Conservation (phyloP, 2,329 filamentous ascomycete species). For the Scopulariopsis brevicaulis region DNA sequence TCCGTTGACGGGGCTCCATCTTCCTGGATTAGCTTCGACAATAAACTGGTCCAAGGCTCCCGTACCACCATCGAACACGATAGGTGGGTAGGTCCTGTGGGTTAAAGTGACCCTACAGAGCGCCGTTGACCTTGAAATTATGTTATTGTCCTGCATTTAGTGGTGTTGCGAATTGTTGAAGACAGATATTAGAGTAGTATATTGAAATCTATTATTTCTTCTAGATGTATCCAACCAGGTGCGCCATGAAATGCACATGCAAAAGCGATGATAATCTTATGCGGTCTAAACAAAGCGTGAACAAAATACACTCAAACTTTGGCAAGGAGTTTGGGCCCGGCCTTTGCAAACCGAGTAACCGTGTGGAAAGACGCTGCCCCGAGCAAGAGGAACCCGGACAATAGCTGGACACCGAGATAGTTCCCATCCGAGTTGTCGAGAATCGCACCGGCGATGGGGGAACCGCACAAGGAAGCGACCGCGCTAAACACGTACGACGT, state of each 20-base stretch:
- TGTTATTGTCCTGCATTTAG: no score
- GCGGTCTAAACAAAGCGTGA: background rate
- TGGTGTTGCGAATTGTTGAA: no score
- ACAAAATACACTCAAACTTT: background rate
- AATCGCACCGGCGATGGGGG: constrained; percentile 25
- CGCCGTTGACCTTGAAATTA: no score
- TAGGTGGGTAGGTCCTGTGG: no score
- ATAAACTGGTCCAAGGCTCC: no score
- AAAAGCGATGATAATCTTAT: background rate
- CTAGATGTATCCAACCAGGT: no score
- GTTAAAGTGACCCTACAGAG: no score
- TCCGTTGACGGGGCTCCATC: no score
- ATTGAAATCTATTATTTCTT: no score
- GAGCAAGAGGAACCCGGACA: background rate
- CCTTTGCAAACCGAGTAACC: background rate
- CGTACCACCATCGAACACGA: no score
- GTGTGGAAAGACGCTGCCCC: background rate
- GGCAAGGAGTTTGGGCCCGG: background rate
- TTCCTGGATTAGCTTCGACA: no score
- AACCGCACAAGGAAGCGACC: constrained; percentile 21
- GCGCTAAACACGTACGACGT: constrained; percentile 25
- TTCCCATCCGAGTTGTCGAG: constrained; percentile 12
- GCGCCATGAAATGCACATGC: background rate
- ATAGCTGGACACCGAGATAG: constrained; percentile 4
- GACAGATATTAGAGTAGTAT: no score